phyloP scores from a whole-genome alignment of 495 filamentous ascomycete species.

The Xanthoparmelia taractica region DNA sequence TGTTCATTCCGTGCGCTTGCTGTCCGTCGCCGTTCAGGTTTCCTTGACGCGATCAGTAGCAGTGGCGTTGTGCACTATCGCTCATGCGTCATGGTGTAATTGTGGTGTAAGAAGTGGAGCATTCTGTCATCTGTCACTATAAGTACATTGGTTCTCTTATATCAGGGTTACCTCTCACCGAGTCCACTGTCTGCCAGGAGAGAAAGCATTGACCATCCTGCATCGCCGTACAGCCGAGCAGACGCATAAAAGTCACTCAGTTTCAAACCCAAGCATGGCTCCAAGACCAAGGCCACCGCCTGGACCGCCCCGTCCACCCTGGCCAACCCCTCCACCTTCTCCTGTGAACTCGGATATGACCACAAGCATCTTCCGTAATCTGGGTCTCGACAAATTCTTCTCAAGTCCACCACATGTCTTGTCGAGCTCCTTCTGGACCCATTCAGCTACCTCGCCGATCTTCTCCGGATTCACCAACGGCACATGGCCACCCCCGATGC shows the following conservation, averaged over 20 bases:
- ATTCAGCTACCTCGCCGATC: background rate
- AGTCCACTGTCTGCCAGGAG: background rate
- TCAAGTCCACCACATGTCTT: background rate
- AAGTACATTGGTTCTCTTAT: background rate
- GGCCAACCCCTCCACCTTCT: slow-evolving; percentile 13
- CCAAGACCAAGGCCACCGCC: slow-evolving; percentile 11
- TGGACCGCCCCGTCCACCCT: slow-evolving; percentile 7
- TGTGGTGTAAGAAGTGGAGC: background rate
- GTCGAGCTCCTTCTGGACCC: background rate
- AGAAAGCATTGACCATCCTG: background rate
- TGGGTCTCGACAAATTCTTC: background rate
- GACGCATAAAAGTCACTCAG: background rate
- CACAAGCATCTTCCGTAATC: background rate
- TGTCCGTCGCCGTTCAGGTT: background rate
- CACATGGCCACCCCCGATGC: background rate
- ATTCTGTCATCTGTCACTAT: background rate
- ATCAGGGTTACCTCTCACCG: background rate
- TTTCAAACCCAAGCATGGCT: slow-evolving; percentile 1
- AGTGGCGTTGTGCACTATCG: background rate
- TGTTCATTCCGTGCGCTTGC: background rate
- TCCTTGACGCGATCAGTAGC: background rate
- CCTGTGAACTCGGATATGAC: background rate
- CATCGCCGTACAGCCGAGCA: background rate
- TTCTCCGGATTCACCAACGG: background rate
- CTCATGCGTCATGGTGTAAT: background rate